phyloP scores from a whole-genome alignment of 1,284 basidiomycete genomes.

The Apiotrichum sp. region DNA sequence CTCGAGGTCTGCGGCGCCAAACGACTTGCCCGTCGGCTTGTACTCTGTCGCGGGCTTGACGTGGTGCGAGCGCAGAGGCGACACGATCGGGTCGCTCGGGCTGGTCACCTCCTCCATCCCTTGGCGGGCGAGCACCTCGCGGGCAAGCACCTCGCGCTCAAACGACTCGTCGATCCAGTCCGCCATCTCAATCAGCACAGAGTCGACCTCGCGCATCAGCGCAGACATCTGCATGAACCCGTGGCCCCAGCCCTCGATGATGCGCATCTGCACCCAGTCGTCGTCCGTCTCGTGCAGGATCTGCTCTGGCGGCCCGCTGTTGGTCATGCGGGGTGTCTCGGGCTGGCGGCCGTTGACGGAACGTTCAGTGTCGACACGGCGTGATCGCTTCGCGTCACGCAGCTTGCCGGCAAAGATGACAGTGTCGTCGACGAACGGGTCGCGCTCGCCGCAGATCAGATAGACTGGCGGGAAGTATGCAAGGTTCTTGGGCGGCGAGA shows the following conservation, averaged over 20 bases:
- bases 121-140: conserved; percentile 27
- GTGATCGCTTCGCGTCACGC: conserved; percentile 79
- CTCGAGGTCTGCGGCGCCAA: conserved; percentile 40
- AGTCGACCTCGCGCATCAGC: conserved; percentile 68
- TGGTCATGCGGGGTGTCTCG: conserved; percentile 50
- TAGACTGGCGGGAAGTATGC: conserved; percentile 89
- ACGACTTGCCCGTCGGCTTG: conserved; percentile 24
- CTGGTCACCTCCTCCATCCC: background rate
- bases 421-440: conserved; percentile 93
- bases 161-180: conserved; percentile 87
- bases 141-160: conserved; percentile 37
- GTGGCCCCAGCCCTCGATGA: conserved; percentile 86
- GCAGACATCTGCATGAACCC: conserved; percentile 91
- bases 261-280: conserved; percentile 90
- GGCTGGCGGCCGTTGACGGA: conserved; percentile 32
- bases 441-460: conserved; percentile 90
- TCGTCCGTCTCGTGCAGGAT: conserved; percentile 68
- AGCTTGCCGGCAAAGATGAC: conserved; percentile 88
- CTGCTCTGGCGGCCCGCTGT: conserved; percentile 38
- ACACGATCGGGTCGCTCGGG: conserved; percentile 7
- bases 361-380: conserved; percentile 57
- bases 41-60: conserved; percentile 41
- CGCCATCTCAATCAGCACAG: conserved; percentile 78
- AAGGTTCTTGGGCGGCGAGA: conserved; percentile 74
- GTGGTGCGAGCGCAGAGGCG: conserved; percentile 26